Conservation (phyloP, 2,329 filamentous ascomycete species). For the Didymella glomerata region DNA sequence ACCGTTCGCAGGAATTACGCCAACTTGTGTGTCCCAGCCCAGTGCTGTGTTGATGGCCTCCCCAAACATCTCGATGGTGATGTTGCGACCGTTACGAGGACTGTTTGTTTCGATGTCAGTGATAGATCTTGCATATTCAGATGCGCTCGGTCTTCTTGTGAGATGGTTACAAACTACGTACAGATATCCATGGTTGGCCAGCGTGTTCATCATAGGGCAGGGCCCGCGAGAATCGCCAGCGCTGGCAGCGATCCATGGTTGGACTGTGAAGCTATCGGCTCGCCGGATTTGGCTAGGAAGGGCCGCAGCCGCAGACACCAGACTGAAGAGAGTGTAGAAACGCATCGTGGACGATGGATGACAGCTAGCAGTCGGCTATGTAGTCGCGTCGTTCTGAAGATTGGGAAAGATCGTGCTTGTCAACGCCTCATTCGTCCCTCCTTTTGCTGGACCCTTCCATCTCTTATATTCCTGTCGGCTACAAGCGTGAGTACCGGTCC, state of each 20-base stretch:
- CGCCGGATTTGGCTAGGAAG: not conserved
- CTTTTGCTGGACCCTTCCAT: not conserved
- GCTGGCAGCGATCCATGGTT: not conserved
- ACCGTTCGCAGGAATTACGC: not conserved
- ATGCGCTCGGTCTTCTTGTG: not conserved
- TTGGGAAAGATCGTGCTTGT: not conserved
- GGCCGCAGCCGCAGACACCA: not conserved
- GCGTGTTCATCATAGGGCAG: constrained; percentile 12
- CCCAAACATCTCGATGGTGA: not conserved
- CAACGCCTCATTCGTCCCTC: not conserved
- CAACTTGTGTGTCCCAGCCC: not conserved
- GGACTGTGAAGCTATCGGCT: not conserved
- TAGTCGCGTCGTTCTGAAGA: not conserved
- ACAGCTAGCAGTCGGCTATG: not conserved
- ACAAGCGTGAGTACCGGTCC: not conserved
- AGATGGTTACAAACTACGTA: not conserved
- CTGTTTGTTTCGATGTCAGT: not conserved
- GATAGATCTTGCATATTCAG: not conserved
- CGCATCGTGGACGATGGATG: not conserved
- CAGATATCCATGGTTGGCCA: constrained; percentile 15
- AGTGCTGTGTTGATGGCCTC: not conserved
- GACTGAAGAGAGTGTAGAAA: not conserved
- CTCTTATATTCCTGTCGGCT: not conserved
- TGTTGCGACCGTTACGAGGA: not conserved
- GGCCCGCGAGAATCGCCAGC: constrained; percentile 6